These are phyloP conservation scores for Isatis tinctoria DNA, from an alignment of 345 rosid genomes.

Conservation along the genomic window DNA sequence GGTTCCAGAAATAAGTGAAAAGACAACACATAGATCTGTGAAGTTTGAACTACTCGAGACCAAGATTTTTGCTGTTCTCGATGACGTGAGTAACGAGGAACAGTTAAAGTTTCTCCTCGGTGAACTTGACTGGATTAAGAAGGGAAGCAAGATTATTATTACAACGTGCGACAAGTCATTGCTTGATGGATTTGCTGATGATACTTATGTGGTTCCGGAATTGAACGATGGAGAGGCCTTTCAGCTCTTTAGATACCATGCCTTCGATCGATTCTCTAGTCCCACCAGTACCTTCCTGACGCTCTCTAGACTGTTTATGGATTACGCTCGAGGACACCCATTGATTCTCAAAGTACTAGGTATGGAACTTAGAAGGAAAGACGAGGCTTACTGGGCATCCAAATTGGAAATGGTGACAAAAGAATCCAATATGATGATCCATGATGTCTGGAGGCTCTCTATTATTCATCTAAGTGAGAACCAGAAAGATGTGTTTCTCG, in stretches of 20 bases:
- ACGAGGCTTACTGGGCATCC: neutral
- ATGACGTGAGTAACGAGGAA: neutral
- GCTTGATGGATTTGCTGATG: neutral
- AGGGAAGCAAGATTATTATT: neutral
- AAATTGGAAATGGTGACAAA: neutral
- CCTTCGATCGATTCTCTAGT: neutral
- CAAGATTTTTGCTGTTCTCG: neutral
- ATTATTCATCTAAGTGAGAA: neutral
- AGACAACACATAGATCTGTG: neutral
- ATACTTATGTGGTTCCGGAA: neutral
- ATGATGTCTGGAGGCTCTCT: neutral
- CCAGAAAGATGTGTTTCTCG: conserved; percentile 28
- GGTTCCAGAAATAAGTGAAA: neutral
- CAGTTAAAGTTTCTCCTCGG: neutral
- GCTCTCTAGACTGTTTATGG: neutral
- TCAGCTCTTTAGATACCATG: neutral
- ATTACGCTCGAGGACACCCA: neutral
- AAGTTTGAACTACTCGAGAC: neutral
- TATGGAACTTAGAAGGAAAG: neutral
- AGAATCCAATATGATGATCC: neutral
- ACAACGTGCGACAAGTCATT: neutral
- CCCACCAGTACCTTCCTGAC: neutral
- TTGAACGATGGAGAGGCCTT: neutral
- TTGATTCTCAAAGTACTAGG: neutral
- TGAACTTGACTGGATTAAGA: neutral